Base-by-base conservation (phyloP, 2,329 filamentous ascomycete genomes). In the Aspergillus udagawae region DNA sequence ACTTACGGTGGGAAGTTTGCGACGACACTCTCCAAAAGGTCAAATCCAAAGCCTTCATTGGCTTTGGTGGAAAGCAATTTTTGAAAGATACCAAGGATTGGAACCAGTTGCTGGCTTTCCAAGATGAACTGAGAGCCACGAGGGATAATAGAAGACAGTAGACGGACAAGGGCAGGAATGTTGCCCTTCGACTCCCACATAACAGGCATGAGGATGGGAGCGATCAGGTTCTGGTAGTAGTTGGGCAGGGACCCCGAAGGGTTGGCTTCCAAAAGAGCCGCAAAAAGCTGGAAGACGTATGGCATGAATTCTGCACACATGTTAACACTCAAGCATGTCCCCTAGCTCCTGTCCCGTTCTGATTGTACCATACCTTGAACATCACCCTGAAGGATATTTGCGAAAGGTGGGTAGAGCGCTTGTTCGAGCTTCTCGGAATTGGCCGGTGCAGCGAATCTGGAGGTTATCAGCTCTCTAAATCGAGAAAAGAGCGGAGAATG, bases 211-310 rank as follows among this genome's bases (percentile, higher is more conserved):
- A 99, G 83, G 32, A 97, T 84, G 4, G 91, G 90, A 0, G 81
- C 82, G 45, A 97, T 83, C 49, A 99, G 80, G 6, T 84, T 83
- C 72, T 90, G 87, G 79, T 95, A 97, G 70, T 91, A 89, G 27
- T 86, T 83, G 2, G 92, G 90, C 29, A 97, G 80, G 8, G 88
- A 82, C n/a, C 85, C 88, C 0, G 87, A 83, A 0, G 91, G 89
- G 66, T 94, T 93, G 7, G 89, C 86, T 75, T 97, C 93, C 3
- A 99, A 83, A 14, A 99, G 83, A 53, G 93, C 90, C 2, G 93
- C 91, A 62, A 97, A 90, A 38, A 99, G 84, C 73, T 99, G 94
- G 81, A 99, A 96, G 54, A 97, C 87, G 67, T 97, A 99, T 4
- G 93, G 94, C 70, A 91, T 88, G 71, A 99, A 99, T 76, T 99